These are phyloP conservation scores for Ambrosiella xylebori DNA, from an alignment of 2,329 filamentous ascomycete genomes.

Conservation along the genomic window DNA sequence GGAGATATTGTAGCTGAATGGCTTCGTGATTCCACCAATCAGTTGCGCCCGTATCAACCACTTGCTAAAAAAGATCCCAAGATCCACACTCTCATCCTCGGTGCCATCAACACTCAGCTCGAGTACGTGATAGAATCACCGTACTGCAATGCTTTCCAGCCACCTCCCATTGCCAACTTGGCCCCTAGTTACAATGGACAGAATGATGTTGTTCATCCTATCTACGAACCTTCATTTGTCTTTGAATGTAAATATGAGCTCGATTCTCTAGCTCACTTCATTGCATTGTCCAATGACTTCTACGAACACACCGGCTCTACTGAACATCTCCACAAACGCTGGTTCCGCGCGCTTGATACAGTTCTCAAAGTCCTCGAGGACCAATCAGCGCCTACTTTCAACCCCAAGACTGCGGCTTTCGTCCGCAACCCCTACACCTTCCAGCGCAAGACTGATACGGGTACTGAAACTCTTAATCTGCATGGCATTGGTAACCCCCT, in stretches of 20 bases:
- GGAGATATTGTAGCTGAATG: conserved; percentile 88
- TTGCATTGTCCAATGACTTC: conserved; percentile 74
- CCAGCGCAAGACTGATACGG: conserved; percentile 57
- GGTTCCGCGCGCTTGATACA: conserved; percentile 60
- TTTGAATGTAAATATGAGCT: conserved; percentile 99
- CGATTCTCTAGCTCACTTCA: conserved; percentile 83
- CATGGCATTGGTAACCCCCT: conserved; percentile 80
- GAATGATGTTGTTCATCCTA: conserved; percentile 67
- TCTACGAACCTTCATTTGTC: conserved; percentile 67
- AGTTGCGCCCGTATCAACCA: conserved; percentile 74
- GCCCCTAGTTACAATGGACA: conserved; percentile 59
- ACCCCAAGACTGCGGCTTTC: conserved; percentile 45
- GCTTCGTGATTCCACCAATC: conserved; percentile 85
- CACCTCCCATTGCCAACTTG: conserved; percentile 67
- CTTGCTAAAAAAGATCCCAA: conserved; percentile 65
- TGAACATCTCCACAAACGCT: conserved; percentile 62
- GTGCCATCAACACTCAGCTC: conserved; percentile 88
- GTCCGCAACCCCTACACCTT: conserved; percentile 72
- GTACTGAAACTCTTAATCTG: conserved; percentile 80
- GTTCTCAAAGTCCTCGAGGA: conserved; percentile 57
- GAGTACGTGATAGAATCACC: conserved; percentile 90
- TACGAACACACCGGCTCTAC: conserved; percentile 60
- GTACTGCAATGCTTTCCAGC: conserved; percentile 97
- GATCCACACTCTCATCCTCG: conserved; percentile 66
- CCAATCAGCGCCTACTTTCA: conserved; percentile 69